Conservation (phyloP, 2,329 filamentous ascomycete genomes). For the Aspergillus clavatus region DNA sequence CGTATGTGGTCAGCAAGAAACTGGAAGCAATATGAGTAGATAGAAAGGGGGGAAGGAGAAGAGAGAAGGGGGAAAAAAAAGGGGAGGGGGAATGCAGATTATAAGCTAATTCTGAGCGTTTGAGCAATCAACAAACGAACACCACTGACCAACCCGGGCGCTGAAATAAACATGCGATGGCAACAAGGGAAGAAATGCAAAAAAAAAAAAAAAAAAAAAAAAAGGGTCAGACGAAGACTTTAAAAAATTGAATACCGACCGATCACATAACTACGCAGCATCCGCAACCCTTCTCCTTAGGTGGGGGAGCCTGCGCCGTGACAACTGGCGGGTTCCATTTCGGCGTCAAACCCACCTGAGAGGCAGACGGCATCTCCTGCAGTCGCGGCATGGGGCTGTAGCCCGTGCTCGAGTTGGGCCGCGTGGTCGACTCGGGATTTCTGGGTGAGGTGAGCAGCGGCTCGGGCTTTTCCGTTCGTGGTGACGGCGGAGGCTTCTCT, state of each 20-base stretch:
- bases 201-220: not conserved
- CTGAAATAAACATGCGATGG: not conserved
- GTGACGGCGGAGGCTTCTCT: constrained; percentile 1
- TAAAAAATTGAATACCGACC: no score
- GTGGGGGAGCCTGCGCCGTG: constrained; percentile 50
- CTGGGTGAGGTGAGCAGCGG: constrained; percentile 25
- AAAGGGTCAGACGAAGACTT: not conserved
- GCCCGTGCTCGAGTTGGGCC: constrained; percentile 42
- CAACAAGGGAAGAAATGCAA: no score
- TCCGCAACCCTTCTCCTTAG: constrained; percentile 53
- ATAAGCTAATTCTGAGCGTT: no score
- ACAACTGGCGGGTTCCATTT: constrained; percentile 44
- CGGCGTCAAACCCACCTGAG: constrained; percentile 24
- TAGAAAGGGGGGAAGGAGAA: no score
- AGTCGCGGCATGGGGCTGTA: constrained; percentile 49
- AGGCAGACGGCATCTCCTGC: constrained; percentile 32
- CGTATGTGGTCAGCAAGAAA: not conserved
- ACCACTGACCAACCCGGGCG: no score
- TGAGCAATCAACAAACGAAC: no score
- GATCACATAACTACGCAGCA: constrained; percentile 72
- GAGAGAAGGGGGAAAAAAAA: no score
- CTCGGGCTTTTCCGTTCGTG: constrained; percentile 11
- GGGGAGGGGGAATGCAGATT: no score
- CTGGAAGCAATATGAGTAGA: no score
- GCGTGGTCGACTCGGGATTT: constrained; percentile 27